Evolutionary conservation across 441 rosid species (phyloP), one percentile per base, ranked within the genome.

Genomic region (Lepidium campestre): DNA sequence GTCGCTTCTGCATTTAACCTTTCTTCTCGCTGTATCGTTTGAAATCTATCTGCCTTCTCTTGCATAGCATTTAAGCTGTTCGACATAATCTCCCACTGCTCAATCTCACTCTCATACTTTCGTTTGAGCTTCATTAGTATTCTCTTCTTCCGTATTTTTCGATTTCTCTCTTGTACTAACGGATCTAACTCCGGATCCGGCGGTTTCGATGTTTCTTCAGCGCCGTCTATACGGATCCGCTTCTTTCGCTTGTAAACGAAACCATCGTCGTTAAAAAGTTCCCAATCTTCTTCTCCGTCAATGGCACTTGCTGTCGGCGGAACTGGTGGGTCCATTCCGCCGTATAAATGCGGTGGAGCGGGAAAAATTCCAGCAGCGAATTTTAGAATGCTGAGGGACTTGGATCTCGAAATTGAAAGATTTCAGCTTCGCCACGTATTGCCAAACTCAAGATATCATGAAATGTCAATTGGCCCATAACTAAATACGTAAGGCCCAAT

Each of bases 191-290:
- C 71, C 1, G 77, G 70, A 59, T 50, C 67, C 42, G 56, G 50
- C 32, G 54, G 61, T 60, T 53, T 52, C 10, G 66, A 27, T 5
- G 49, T 18, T 57, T 46, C 65, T 32, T 76, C 35, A 58, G 67
- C 45, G 45, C 59, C 72, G 58, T 71, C 79, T 59, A 36, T 53
- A 35, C 82, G 73, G 40, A 77, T 79, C 57, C 81, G 87, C 69
- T 81, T 87, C 71, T 73, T 73, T 64, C 93, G 86, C 77, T 86
- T 85, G 85, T 87, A 82, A 49, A 87, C 75, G 85, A 93, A 90
- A 14, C 96, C 97, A 42, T 88, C 87, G 58, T 84, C 90, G 75
- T 83, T 83, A 77, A 77, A 77, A 63, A 86, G 81, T 70, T 83
- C 94, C 94, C 96, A 93, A 23, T 82, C 91, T 50, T 80, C 87